phyloP scores from a whole-genome alignment of 768 basidiomycete genomes.

The Boletus rufocinnamomeus region DNA sequence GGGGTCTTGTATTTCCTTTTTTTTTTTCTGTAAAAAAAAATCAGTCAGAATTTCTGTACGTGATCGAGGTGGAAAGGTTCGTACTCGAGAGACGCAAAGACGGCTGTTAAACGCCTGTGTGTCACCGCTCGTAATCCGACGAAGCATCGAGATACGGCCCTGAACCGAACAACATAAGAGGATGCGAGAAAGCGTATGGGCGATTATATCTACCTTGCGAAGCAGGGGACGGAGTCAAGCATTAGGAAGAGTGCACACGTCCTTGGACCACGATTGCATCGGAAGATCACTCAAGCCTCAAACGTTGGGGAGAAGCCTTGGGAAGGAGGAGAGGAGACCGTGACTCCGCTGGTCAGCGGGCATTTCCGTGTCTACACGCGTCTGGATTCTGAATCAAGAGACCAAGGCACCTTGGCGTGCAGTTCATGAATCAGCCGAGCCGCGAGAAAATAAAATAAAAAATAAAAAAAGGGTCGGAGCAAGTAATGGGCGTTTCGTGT shows the following conservation, averaged over 20 bases:
- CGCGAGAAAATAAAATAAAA: slow-evolving; percentile 1
- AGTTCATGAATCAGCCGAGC: slow-evolving; percentile 18
- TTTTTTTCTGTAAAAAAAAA: background rate
- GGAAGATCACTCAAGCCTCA: background rate
- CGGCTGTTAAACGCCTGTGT: background rate
- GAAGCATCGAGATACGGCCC: background rate
- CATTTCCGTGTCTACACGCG: slow-evolving; percentile 17
- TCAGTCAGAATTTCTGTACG: background rate
- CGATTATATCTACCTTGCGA: background rate
- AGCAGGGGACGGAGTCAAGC: background rate
- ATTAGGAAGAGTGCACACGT: no score
- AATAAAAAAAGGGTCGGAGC: slow-evolving; percentile 1
- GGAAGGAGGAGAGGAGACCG: slow-evolving; percentile 4
- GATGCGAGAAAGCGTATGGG: background rate
- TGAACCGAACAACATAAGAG: slow-evolving; percentile 3
- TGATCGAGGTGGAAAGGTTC: background rate
- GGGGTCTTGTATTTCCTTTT: background rate
- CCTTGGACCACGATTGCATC: background rate
- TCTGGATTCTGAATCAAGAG: slow-evolving; percentile 5
- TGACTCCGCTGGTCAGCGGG: slow-evolving; percentile 10
- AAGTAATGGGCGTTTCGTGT: background rate
- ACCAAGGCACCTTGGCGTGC: slow-evolving; percentile 7
- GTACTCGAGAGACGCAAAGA: background rate
- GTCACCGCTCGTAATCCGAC: background rate
- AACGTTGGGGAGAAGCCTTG: slow-evolving; percentile 1